phyloP scores from a whole-genome alignment of 768 basidiomycete genomes.

The Tulasnella sp. region DNA sequence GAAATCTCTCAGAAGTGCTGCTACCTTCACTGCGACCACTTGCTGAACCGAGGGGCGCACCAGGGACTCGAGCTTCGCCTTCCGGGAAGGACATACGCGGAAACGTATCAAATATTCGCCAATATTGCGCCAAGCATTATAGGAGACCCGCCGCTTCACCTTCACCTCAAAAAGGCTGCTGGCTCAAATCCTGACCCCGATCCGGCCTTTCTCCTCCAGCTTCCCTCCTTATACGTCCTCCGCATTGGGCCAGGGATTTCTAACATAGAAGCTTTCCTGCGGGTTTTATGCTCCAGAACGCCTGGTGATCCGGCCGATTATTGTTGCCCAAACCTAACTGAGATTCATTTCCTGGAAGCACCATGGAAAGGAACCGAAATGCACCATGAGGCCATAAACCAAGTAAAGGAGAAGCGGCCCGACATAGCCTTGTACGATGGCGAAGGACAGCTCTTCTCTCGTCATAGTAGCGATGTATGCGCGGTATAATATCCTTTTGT shows the following conservation, averaged over 20 bases:
- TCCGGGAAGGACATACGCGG: not conserved
- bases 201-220: too few species aligned
- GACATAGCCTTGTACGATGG: not conserved
- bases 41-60: not conserved
- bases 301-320: not conserved
- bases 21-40: not conserved
- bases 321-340: not conserved
- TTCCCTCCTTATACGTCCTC: too few species aligned
- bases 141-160: not conserved
- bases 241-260: too few species aligned
- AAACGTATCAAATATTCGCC: not conserved
- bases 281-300: too few species aligned
- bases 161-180: not conserved
- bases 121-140: not conserved
- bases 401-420: not conserved
- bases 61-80: not conserved
- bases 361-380: not conserved
- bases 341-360: not conserved
- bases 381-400: not conserved
- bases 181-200: too few species aligned
- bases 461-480: too few species aligned
- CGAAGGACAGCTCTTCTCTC: too few species aligned
- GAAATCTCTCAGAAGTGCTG: not conserved
- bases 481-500: too few species aligned
- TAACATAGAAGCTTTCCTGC: too few species aligned